These are phyloP conservation scores for Sequoiadendron giganteum DNA, from an alignment of 75 land plant genomes.

Conservation along the genomic window DNA sequence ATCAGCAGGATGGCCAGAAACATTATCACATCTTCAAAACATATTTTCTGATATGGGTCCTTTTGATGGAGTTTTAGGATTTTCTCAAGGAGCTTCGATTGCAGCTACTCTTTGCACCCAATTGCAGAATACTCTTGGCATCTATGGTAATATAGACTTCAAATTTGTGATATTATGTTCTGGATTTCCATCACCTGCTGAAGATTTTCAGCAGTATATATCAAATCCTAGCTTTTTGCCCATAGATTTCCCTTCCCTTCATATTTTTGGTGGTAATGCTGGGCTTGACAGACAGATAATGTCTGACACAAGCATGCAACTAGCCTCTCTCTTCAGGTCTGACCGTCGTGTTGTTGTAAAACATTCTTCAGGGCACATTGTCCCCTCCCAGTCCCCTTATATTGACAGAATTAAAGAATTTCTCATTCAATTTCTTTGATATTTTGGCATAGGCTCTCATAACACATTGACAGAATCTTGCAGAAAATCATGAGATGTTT, in stretches of 20 bases:
- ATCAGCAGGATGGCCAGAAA: constrained; percentile 62
- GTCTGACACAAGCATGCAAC: constrained; percentile 40
- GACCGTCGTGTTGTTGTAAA: constrained; percentile 49
- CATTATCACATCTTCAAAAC: constrained; percentile 47
- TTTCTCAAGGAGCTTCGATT: constrained; percentile 95
- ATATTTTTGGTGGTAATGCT: constrained; percentile 60
- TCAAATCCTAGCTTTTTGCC: constrained; percentile 11
- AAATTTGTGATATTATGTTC: constrained; percentile 87
- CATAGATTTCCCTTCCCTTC: constrained; percentile 75
- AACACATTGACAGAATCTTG: not conserved
- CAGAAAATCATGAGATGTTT: not conserved
- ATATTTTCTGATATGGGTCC: constrained; percentile 62
- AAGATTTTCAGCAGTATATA: constrained; percentile 15
- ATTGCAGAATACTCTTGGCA: constrained; percentile 2
- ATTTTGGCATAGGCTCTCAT: not conserved
- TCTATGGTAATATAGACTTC: constrained; percentile 22
- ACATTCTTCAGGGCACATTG: constrained; percentile 82
- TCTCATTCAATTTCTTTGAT: constrained; percentile 44
- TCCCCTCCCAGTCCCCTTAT: constrained; percentile 61
- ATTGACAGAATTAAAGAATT: constrained; percentile 58
- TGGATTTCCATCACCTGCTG: constrained; percentile 55
- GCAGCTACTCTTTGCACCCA: constrained; percentile 62
- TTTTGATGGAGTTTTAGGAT: constrained; percentile 92
- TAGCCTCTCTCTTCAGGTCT: constrained; percentile 51
- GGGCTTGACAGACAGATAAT: constrained; percentile 77